Base-by-base conservation (phyloP, 768 basidiomycete species). In the Tylopilus vinaceipallidus region DNA sequence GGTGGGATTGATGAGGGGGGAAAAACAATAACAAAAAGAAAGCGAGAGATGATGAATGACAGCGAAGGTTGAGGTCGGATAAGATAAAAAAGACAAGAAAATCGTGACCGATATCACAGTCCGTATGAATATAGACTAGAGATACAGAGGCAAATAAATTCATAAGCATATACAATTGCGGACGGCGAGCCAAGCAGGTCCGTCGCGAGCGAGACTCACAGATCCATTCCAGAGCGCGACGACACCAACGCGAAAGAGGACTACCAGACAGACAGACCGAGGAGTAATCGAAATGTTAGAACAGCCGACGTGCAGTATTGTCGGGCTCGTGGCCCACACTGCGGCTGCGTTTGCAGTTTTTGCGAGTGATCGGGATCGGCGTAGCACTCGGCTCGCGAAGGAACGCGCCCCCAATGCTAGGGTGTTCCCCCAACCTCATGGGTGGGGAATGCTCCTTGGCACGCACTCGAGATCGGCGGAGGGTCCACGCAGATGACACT, bases 321-420 rank as follows among this genome's bases (percentile, higher is more conserved):
- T 56, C 46, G 20, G 48, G 52, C 19, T 67, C 57, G 26, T 55
- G 48, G 14, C 61, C 66, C 36, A 57, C 59, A 17, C 66, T 67
- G 22, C 59, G 66, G 41, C 68, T 67, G 23, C 68, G 59, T 12
- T 46, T 37, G 16, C 56, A 59, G 30, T 26, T 56, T 32, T 57
- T 59, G 50, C 55, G 55, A 11, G 23, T 22, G 13, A 61, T 63
- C 27, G 56, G 52, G 36, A 58, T 61, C 11, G 67, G 67, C n/a
- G 57, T 42, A 4, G 53, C 34, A 26, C 63, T 59, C 1, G 65
- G 61, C 2, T 68, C 58, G 32, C 66, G 54, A 20, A 69, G 60
- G 42, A 69, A 70, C 5, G 37, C n/a, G 8, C 62, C 55, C 12
- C 51, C 49, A 1, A 12, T 26, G 20, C 37, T 42, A 4, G 20